Percentiles rank a stretch among this genome's conserved stretches.
These are phyloP conservation scores for Zygoascus biomembranicola DNA, from an alignment of 805 yeast species.

Conservation along the genomic window DNA sequence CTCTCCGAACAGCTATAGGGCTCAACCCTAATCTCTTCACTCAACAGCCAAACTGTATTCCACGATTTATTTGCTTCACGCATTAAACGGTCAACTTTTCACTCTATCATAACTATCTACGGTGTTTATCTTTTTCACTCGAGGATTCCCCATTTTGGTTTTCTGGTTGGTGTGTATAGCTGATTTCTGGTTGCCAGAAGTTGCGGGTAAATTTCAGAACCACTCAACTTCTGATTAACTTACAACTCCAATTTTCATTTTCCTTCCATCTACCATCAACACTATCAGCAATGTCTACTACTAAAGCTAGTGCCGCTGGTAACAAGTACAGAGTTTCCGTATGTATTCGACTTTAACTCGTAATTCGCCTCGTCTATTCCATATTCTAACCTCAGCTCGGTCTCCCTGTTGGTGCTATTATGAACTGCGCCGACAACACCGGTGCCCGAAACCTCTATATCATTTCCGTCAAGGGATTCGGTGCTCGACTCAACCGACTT, in stretches of 20 bases:
- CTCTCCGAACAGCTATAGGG: neutral
- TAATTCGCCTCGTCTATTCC: neutral
- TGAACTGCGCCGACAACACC: constrained; percentile 99
- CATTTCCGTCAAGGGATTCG: constrained; percentile 97
- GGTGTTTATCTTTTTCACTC: no score
- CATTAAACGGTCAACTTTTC: no score
- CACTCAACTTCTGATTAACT: constrained; percentile 1
- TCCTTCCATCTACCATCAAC: neutral
- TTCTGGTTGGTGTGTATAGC: no score
- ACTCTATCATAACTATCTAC: no score
- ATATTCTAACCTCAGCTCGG: constrained; percentile 56
- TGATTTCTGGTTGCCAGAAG: no score
- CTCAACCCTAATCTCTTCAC: neutral
- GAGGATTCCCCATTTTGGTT: no score
- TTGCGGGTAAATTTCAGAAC: constrained; percentile 5
- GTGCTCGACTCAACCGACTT: constrained; percentile 99
- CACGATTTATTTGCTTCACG: no score
- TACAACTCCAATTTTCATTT: constrained; percentile 2
- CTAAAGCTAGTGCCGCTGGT: constrained; percentile 80
- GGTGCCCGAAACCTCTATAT: constrained; percentile 99
- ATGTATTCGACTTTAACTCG: constrained; percentile 46
- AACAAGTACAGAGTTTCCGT: constrained; percentile 99
- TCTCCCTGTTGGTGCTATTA: constrained; percentile 99
- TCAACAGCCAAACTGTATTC: neutral
- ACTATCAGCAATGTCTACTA: constrained; percentile 14